A percentile compares a stretch with the other conserved stretches of the same genome.
Conservation (phyloP, 106 monocot genomes). For the Dactylorhiza incarnata region DNA sequence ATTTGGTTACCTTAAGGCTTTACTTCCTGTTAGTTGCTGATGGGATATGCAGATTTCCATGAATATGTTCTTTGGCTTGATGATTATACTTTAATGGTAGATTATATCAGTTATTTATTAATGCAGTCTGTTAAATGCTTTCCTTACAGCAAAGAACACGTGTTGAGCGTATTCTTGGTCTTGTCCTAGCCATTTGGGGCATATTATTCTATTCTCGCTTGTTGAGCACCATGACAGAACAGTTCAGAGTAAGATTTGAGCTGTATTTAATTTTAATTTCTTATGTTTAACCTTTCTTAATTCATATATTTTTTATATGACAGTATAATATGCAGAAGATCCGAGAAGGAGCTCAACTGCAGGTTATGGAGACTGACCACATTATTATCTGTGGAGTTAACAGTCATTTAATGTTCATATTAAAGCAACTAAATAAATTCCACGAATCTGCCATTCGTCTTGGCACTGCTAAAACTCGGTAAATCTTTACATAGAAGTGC, state of each 20-base stretch:
- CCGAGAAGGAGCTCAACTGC: slow-evolving; percentile 92
- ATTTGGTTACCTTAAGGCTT: not conserved
- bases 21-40: not conserved
- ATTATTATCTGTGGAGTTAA: slow-evolving; percentile 96
- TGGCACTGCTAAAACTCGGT: slow-evolving; percentile 93
- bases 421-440: slow-evolving; percentile 87
- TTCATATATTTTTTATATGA: slow-evolving; percentile 9
- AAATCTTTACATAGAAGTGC: slow-evolving; percentile 10
- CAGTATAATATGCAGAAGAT: slow-evolving; percentile 94
- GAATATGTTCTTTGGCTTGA: not conserved
- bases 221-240: slow-evolving; percentile 87
- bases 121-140: not conserved
- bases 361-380: slow-evolving; percentile 90
- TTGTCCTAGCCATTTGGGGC: slow-evolving; percentile 89
- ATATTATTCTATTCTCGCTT: slow-evolving; percentile 94
- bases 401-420: slow-evolving; percentile 80
- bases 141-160: slow-evolving; percentile 91
- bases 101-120: not conserved
- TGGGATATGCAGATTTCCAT: not conserved
- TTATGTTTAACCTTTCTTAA: not conserved
- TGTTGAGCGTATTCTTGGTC: slow-evolving; percentile 79
- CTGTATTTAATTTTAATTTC: not conserved
- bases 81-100: not conserved
- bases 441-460: slow-evolving; percentile 85
- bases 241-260: slow-evolving; percentile 76